Base-by-base conservation (phyloP, 331 rosid species). In the Quercus lobata region DNA sequence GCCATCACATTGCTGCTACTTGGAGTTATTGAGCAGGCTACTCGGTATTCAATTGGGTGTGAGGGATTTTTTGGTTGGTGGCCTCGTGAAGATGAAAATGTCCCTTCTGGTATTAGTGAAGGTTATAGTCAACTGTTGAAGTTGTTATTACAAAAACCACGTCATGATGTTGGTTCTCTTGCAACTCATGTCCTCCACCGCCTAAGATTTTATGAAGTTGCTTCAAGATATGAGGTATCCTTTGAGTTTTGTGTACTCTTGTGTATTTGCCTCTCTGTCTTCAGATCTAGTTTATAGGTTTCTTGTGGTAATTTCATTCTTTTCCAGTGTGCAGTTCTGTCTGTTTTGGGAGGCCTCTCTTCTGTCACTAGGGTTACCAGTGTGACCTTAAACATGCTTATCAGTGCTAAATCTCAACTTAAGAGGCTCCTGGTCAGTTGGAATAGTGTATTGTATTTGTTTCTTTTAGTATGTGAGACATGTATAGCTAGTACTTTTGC, bases 31-130 rank as follows among this genome's bases (percentile, higher is more conserved):
- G 98, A 96, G 87, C 95, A 84, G 85, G 97, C 97, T 80, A 91
- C 94, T 72, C 88, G 90, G 76, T 82, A 89, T 86, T 91, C 97
- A 16, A 89, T 90, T 84, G 99, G 99, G 49, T 96, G 99, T 77
- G 99, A 93, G 86, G 94, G 94, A 53, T 91, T 93, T 84, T 86
- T 96, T 84, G 98, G 99, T 80, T 93, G 98, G 99, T 93, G 97
- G 97, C 97, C 98, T 69, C 94, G 92, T 71, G 98, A 93, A 79
- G 98, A 90, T 73, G 97, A 89, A 83, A 89, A 79, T 74, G 82
- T 93, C 46, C 92, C 90, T 44, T 78, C 93, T 77, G 87, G 97
- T 76, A 54, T 57, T 65, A 93, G 99, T 78, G 94, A 96, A 80
- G 97, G 97, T 81, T 96, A 93, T 78, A 89, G 88, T 77, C 85